Base-by-base conservation (phyloP, 2,329 filamentous ascomycete genomes). In the Alternaria novae-zelandiae region DNA sequence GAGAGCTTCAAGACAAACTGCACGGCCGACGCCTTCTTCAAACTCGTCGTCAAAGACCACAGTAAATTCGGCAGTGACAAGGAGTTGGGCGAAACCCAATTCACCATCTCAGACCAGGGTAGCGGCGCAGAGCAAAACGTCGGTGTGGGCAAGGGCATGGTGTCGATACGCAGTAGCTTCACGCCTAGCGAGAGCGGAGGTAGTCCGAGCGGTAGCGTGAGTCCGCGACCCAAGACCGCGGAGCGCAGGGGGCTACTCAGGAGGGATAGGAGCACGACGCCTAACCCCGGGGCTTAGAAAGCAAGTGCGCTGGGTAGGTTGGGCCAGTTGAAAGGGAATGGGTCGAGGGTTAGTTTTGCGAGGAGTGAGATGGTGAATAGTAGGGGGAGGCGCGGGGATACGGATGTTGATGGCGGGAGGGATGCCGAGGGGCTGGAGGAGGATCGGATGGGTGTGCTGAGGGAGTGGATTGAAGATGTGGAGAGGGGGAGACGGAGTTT, bases 61-160 rank as follows among this genome's bases (percentile, higher is more conserved):
- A 88, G 91, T 73, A 92, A 90, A 1, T 95, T 98, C 75, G 91
- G 92, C 55, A 91, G 89, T 61, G 93, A 96, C 76, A 90, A 94
- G 59, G 88, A 90, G 63, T 86, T 99, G 0, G 96, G 96, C 57
- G 94, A 98, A 75, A 88, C 88, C 6, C 78, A 91, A n/a, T 97
- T 97, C 82, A 94, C 96, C 77, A 88, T 99, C n/a, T 93, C 95
- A 68, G 95, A 99, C 76, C 86, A 88, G 68, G 85, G 86, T 9
- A 87, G 88, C 3, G 83, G 86, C 30, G 82, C 85, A 28, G 90
- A 95, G 70, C 96, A 95, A 83, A 84, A 88, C 44, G 81, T 99
- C 56, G 86, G 83, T 32, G 89, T 94, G 25, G 95, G 95, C 12
- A 85, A 83, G 36, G 94, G 93, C 23, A 86, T 82, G 2, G 90